Evolutionary conservation across 2,329 filamentous ascomycete genomes (phyloP).

Genomic region (Talaromyces sp.): DNA sequence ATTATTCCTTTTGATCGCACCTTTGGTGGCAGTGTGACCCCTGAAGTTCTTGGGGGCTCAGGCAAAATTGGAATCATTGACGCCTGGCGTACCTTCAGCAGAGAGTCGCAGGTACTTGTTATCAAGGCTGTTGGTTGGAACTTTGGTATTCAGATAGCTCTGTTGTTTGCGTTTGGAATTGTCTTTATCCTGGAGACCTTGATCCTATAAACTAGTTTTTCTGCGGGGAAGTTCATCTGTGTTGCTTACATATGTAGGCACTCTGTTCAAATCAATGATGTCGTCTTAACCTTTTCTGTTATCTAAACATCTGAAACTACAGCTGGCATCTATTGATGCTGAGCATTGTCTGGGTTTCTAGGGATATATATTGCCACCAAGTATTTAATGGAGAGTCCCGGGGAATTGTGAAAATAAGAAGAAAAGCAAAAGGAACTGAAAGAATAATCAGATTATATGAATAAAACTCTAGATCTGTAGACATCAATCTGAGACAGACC

Average conservation of each 20-base stretch:
- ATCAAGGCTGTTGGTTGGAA: constrained; percentile 72
- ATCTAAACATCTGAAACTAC: background rate
- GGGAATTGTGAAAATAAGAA: background rate
- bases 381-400: background rate
- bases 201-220: constrained; percentile 28
- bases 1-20: constrained; percentile 88
- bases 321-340: too few species aligned
- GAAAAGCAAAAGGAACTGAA: background rate
- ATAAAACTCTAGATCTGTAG: background rate
- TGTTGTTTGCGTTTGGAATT: constrained; percentile 43
- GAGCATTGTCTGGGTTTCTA: background rate
- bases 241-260: too few species aligned
- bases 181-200: constrained; percentile 51
- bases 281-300: background rate
- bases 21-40: constrained; percentile 70
- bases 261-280: too few species aligned
- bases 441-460: background rate
- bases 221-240: too few species aligned
- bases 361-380: background rate
- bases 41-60: constrained; percentile 63
- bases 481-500: background rate
- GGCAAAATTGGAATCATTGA: constrained; percentile 67
- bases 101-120: constrained; percentile 65
- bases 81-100: constrained; percentile 74
- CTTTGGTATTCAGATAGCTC: constrained; percentile 49